Evolutionary conservation across 768 basidiomycete species (phyloP).

Genomic region (Termitomyces sp.): DNA sequence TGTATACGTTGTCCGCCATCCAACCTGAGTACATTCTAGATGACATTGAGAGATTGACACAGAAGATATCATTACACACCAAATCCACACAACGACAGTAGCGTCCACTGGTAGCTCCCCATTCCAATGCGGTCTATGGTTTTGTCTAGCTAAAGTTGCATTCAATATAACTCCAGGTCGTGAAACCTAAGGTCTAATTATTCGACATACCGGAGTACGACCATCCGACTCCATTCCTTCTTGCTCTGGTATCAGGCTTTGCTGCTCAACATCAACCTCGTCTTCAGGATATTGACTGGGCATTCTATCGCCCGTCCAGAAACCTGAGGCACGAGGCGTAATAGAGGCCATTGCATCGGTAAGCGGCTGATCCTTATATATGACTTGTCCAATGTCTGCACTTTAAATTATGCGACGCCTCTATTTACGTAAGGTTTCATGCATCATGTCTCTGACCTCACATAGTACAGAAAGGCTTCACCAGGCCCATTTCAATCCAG

Average conservation of each 20-base stretch:
- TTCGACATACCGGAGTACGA: conserved; percentile 38
- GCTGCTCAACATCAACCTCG: conserved; percentile 26
- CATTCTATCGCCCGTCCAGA: conserved; percentile 38
- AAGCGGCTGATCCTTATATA: conserved; percentile 13
- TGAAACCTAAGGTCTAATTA: not conserved
- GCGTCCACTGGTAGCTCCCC: conserved; percentile 84
- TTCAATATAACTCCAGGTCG: not conserved
- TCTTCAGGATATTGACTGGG: conserved; percentile 34
- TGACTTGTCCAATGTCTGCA: too few relatives aligned
- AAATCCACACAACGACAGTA: conserved; percentile 81
- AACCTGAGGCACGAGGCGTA: conserved; percentile 41
- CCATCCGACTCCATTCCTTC: conserved; percentile 27
- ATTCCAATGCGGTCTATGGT: conserved; percentile 91
- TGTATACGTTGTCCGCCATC: conserved; percentile 84
- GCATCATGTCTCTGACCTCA: not conserved
- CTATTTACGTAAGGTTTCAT: not conserved
- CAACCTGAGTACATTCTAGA: conserved; percentile 48
- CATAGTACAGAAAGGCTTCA: not conserved
- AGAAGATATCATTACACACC: conserved; percentile 43
- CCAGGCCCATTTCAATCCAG: not conserved
- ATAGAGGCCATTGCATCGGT: conserved; percentile 34
- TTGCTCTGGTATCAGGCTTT: conserved; percentile 22
- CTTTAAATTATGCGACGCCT: not conserved
- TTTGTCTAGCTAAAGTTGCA: conserved; percentile 49
- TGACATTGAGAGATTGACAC: not conserved